Percentiles rank a stretch among this genome's conserved stretches.
Evolutionary conservation across 768 basidiomycete genomes (phyloP).

Genomic region (Mycena vitilis): DNA sequence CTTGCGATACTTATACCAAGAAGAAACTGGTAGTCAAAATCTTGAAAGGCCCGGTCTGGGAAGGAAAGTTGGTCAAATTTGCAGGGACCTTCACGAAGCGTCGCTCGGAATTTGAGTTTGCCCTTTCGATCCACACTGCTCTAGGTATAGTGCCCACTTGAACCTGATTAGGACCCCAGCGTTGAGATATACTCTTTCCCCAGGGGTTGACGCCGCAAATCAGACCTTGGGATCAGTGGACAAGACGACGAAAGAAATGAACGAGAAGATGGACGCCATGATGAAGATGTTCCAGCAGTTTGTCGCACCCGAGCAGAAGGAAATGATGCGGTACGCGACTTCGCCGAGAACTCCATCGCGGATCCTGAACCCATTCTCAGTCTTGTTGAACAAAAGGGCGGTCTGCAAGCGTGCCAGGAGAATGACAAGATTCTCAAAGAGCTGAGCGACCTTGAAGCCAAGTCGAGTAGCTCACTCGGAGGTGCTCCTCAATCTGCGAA

Average conservation of each 20-base stretch:
- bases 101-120: constrained; percentile 43
- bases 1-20: constrained; percentile 49
- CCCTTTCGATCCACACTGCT: constrained; percentile 45
- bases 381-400: constrained; percentile 42
- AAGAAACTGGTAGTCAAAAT: constrained; percentile 49
- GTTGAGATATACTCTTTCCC: no score
- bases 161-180: no score
- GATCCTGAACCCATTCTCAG: background rate
- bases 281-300: constrained; percentile 41
- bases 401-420: constrained; percentile 39
- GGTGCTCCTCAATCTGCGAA: background rate
- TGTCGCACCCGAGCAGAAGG: constrained; percentile 40
- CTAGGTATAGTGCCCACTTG: constrained; percentile 11
- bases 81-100: constrained; percentile 40
- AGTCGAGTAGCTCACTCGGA: background rate
- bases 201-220: constrained; percentile 30
- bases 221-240: constrained; percentile 27
- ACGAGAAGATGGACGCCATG: constrained; percentile 40
- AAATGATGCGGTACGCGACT: constrained; percentile 36
- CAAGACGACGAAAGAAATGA: constrained; percentile 30
- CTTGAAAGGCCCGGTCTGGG: constrained; percentile 45
- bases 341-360: background rate
- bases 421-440: constrained; percentile 41
- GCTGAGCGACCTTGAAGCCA: constrained; percentile 34
- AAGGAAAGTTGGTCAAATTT: constrained; percentile 39